Conservation (phyloP, 306 rosid species). For the Clitoria ternatea region DNA sequence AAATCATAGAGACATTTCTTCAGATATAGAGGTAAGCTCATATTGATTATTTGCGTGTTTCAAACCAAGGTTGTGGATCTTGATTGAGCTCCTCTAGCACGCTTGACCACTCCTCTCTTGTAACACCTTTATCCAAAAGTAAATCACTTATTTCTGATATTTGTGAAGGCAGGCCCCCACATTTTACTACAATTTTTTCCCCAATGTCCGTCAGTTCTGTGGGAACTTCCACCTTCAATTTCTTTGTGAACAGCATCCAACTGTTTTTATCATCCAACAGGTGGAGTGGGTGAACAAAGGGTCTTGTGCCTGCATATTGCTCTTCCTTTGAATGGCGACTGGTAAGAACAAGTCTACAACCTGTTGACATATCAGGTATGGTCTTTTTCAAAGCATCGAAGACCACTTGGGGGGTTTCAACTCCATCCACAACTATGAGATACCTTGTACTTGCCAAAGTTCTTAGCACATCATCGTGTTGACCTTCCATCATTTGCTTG, state of each 20-base stretch:
- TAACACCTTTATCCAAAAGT: not conserved
- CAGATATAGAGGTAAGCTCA: not conserved
- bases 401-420: not conserved
- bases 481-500: not conserved
- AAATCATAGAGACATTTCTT: slow-evolving; percentile 22
- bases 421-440: slow-evolving; percentile 27
- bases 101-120: not conserved
- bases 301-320: not conserved
- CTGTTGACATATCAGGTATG: not conserved
- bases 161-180: slow-evolving; percentile 27
- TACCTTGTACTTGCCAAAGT: not conserved
- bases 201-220: not conserved
- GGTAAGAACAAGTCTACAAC: slow-evolving; percentile 26
- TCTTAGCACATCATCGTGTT: not conserved
- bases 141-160: not conserved
- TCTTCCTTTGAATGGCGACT: not conserved
- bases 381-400: not conserved
- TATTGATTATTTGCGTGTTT: not conserved
- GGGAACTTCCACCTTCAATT: not conserved
- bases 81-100: not conserved
- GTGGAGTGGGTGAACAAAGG: not conserved
- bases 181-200: slow-evolving; percentile 9
- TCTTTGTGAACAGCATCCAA: not conserved
- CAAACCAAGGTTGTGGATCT: not conserved
- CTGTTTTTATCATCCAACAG: slow-evolving; percentile 25